A percentile compares a stretch with the other conserved stretches of the same genome.
phyloP scores from a whole-genome alignment of 2,329 filamentous ascomycete genomes.

The Pseudogymnoascus sp. region DNA sequence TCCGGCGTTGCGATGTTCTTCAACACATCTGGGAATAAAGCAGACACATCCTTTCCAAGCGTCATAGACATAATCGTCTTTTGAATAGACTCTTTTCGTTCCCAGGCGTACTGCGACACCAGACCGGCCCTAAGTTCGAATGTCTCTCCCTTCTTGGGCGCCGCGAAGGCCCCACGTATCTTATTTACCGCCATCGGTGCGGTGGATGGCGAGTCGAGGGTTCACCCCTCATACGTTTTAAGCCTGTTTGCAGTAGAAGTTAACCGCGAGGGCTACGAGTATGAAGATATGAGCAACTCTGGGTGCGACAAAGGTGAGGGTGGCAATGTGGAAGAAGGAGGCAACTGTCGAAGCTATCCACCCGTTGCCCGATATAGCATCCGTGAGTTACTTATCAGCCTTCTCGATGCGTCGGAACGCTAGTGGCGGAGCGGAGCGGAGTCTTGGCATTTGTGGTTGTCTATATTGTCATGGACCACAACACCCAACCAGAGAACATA shows the following conservation, averaged over 20 bases:
- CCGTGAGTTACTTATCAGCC: conserved; percentile 4
- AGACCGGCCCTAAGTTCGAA: conserved; percentile 93
- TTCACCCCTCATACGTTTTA: conserved; percentile 32
- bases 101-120: conserved; percentile 98
- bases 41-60: conserved; percentile 94
- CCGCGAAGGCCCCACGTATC: conserved; percentile 87
- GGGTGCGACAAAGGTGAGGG: neutral
- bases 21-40: conserved; percentile 91
- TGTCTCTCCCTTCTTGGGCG: conserved; percentile 93
- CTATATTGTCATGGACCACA: neutral
- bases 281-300: neutral
- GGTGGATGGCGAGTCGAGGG: conserved; percentile 34
- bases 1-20: conserved; percentile 97
- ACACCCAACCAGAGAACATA: neutral
- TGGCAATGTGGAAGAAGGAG: conserved; percentile 3
- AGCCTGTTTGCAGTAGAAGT: conserved; percentile 16
- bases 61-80: conserved; percentile 99
- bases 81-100: conserved; percentile 97
- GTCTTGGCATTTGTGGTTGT: neutral
- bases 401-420: conserved; percentile 4
- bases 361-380: conserved; percentile 4
- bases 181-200: conserved; percentile 84
- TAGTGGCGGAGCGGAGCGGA: conserved; percentile 5
- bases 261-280: conserved; percentile 1
- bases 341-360: conserved; percentile 6